Evolutionary conservation across 768 basidiomycete species (phyloP), one percentile per base, ranked within the genome.

Genomic region (Termitomyces sp.): DNA sequence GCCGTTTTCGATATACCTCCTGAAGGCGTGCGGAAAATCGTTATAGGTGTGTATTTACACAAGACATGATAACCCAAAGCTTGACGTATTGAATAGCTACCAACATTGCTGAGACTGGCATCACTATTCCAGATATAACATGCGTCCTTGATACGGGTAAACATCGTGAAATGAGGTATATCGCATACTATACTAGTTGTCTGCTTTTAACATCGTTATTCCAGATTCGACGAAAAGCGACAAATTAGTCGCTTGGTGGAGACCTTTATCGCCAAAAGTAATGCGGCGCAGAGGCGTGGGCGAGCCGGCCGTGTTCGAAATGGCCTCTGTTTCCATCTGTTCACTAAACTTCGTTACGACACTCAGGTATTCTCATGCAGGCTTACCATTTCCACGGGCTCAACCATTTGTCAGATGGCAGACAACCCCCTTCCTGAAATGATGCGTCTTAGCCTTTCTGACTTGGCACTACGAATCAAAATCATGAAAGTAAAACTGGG

Each of bases 121-220:
- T 99, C 54, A 99, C 97, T 1, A 99, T 99, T 54, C 96, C 96
- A 6, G 97, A 99, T 64, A 91, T 97, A 57, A 96, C 94, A 9
- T 94, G 93, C 62, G 96, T 98, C 23, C 93, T 98, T 58, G 96
- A 99, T 66, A 83, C 86, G 0, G 94, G 95, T 48, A 94, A 91
- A 65, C 94, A 97, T 68, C 81, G 92, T 62, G 94, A 97, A 74
- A 97, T 97, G 88, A 84, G 88, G 87, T 88, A 56, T 50, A 64
- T 64, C n/a, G 44, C 30, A 21, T 14, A 38, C 33, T 15, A 28
- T 53, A 6, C 31, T 0, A 31, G 44, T 31, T 49, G 17, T 23
- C 26, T 23, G 19, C n/a, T 37, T n/a, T 26, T 23, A n/a, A 50
- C 41, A 28, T 26, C 17, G 14, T 58, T 33, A 48, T 50, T 21